Conservation (phyloP, 176 grass and related monocot species). For the Cenchrus purpureus region DNA sequence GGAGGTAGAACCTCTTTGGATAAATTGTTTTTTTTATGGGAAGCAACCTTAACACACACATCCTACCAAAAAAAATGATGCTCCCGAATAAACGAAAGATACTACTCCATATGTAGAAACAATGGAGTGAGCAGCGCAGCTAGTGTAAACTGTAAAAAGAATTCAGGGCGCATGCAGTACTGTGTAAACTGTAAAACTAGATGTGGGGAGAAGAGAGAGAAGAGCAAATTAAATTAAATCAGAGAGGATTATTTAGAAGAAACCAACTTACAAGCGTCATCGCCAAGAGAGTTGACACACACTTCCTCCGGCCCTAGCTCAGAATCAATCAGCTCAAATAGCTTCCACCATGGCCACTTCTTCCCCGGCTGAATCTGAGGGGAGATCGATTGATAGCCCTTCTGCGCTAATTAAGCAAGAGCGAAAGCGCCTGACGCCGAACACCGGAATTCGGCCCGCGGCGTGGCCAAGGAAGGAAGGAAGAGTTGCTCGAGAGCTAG, state of each 20-base stretch:
- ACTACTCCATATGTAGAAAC: not conserved
- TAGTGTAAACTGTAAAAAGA: not conserved
- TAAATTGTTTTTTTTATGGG: not conserved
- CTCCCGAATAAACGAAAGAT: not conserved
- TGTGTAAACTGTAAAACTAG: not conserved
- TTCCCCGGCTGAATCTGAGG: not conserved
- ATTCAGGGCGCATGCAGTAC: not conserved
- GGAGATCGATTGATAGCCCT: not conserved
- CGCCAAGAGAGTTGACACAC: not conserved
- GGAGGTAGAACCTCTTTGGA: no score
- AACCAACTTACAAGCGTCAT: slow-evolving; percentile 17
- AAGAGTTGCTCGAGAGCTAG: not conserved
- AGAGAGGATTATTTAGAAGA: not conserved
- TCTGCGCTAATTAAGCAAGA: not conserved
- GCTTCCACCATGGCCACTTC: not conserved
- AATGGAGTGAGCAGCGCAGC: not conserved
- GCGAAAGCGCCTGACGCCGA: not conserved
- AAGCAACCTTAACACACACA: not conserved
- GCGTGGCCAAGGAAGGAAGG: not conserved
- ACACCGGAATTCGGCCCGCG: not conserved
- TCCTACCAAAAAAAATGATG: not conserved
- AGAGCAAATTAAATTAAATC: not conserved
- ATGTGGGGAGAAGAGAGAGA: not conserved
- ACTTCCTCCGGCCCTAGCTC: not conserved
- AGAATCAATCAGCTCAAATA: not conserved